phyloP scores from a whole-genome alignment of 108 stramenopile genomes.

The Cyclotella choctawhatcheeana region DNA sequence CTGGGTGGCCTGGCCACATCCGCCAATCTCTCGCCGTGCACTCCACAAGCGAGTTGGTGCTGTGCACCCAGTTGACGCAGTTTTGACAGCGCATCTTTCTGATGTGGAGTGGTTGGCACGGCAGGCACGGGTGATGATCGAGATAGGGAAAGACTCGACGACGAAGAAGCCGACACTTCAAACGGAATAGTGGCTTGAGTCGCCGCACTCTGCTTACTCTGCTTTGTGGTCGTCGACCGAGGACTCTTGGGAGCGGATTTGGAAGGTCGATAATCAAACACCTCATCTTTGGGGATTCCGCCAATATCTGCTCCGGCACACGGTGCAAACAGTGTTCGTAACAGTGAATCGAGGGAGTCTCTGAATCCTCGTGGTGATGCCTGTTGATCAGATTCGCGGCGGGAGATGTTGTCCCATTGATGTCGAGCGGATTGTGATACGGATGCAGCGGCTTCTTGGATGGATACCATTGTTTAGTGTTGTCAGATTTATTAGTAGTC shows the following conservation, averaged over 20 bases:
- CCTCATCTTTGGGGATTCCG: constrained; percentile 28
- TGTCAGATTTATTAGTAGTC: constrained; percentile 62
- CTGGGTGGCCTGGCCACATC: constrained; percentile 32
- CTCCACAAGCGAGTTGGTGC: constrained; percentile 42
- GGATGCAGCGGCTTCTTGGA: neutral
- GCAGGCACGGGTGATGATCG: neutral
- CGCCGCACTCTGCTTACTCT: neutral
- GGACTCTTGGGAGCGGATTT: neutral
- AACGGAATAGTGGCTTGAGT: constrained; percentile 21
- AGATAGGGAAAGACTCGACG: constrained; percentile 6
- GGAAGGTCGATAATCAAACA: neutral
- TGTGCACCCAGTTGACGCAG: constrained; percentile 44
- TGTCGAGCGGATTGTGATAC: constrained; percentile 2
- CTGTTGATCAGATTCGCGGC: neutral
- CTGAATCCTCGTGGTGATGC: neutral
- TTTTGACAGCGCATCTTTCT: constrained; percentile 35
- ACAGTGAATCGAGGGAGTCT: constrained; percentile 25
- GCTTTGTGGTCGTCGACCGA: neutral
- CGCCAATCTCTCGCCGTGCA: constrained; percentile 29
- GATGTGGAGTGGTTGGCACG: neutral
- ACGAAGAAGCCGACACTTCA: constrained; percentile 23
- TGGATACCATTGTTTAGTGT: constrained; percentile 76
- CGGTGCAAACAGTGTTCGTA: constrained; percentile 38
- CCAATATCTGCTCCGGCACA: constrained; percentile 43
- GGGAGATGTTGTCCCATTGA: constrained; percentile 13